A percentile compares a stretch with the other conserved stretches of the same genome.
phyloP scores from a whole-genome alignment of 2,329 filamentous ascomycete genomes.

The Fusarium coffeatum region DNA sequence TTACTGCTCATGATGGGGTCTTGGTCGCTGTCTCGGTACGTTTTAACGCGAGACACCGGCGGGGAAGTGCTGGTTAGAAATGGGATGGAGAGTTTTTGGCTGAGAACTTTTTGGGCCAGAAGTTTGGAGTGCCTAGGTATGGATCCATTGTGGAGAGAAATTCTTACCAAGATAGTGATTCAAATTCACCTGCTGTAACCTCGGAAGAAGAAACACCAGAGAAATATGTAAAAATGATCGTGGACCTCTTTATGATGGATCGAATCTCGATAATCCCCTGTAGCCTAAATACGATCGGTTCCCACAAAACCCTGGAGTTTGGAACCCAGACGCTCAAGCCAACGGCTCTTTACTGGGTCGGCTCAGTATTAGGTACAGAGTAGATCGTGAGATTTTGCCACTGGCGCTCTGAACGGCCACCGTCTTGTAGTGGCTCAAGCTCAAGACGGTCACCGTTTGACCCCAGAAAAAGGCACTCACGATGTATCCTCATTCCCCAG shows the following conservation, averaged over 20 bases:
- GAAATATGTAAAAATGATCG: neutral
- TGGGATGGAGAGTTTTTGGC: conserved; percentile 4
- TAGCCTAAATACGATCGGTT: conserved; percentile 2
- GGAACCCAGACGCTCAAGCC: conserved; percentile 25
- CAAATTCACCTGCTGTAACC: neutral
- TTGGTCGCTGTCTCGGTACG: conserved; percentile 33
- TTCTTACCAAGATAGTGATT: neutral
- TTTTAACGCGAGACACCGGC: conserved; percentile 44
- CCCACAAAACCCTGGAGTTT: conserved; percentile 27
- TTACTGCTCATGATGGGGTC: conserved; percentile 15
- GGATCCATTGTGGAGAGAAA: neutral
- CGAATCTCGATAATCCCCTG: neutral
- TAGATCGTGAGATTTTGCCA: conserved; percentile 24
- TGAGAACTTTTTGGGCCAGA: neutral
- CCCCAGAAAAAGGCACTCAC: conserved; percentile 21
- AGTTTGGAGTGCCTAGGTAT: neutral
- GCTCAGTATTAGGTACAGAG: neutral
- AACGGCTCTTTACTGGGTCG: conserved; percentile 24
- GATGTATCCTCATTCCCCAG: conserved; percentile 5
- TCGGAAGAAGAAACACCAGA: conserved; percentile 3
- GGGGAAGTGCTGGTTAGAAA: conserved; percentile 24
- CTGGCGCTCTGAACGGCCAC: conserved; percentile 34
- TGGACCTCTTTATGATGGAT: conserved; percentile 1
- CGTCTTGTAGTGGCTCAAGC: conserved; percentile 20
- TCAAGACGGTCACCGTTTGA: conserved; percentile 33